Evolutionary conservation across 2,329 filamentous ascomycete genomes (phyloP), one percentile per base, ranked within the genome.

Genomic region (Epichloe uncinata): DNA sequence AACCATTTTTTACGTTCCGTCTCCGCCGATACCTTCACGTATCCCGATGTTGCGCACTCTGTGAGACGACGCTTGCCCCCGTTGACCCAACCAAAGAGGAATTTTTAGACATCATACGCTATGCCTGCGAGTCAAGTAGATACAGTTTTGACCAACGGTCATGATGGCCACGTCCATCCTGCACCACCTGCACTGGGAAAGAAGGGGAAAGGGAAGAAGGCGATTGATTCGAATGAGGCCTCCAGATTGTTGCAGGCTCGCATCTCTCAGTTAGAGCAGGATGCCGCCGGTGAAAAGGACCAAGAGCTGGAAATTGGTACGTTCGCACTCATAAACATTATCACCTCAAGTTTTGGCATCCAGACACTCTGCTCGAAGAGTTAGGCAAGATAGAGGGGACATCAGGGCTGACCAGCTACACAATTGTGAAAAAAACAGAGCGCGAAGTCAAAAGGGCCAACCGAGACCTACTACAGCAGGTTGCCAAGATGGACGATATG

Each of bases 371-470:
- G 8, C 22, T 26, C 18, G 30, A 11, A 30, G 22, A 36, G 5
- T 42, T 36, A 6, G 33, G 3, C 18, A 4, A 48, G 18, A 11
- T 16, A 7, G 8, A 43, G 18, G 8, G n/a, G 22, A 20, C 9
- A n/a, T 35, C 8, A 8, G 18, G 13, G 15, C 49, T 45, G 42
- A 50, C 37, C 45, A 54, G 12, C 40, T 40, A 48, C 16, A 47
- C 46, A 13, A 45, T 30, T 11, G 8, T 35, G 42, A 51, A 3
- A 30, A n/a, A 30, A 44, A 9, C 65, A 94, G 91, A 95, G 68
- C 85, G 88, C 57, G 89, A 95, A 73, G 88, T 96, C 49, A 93
- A 90, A 66, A 90, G 91, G 69, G 90, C 90, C 45, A 95, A 90
- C 58, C 82, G 91, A 58, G 93, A 97, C 63, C 76, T 98, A 45